phyloP scores from a whole-genome alignment of 2,329 filamentous ascomycete species.

The Colletotrichum horii region DNA sequence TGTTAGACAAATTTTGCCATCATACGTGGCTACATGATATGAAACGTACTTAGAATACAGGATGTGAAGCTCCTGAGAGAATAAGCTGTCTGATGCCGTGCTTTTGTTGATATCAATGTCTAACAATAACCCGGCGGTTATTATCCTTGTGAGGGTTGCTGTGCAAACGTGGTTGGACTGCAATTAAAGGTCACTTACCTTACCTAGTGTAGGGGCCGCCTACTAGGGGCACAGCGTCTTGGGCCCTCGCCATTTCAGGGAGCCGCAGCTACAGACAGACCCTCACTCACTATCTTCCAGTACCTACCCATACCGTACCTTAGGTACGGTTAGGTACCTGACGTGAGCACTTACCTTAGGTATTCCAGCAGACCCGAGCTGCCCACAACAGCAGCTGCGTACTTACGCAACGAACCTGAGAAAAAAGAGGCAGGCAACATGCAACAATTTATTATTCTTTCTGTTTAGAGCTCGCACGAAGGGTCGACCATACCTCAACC shows the following conservation, averaged over 20 bases:
- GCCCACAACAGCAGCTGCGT: background rate
- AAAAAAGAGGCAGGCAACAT: background rate
- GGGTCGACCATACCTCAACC: background rate
- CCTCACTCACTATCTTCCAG: background rate
- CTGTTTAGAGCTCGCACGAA: background rate
- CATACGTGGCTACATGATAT: constrained; percentile 15
- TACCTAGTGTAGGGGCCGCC: no score
- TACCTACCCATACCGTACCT: no score
- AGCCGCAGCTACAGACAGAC: background rate
- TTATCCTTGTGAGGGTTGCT: background rate
- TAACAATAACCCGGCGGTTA: background rate
- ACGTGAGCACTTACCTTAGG: background rate
- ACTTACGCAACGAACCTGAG: background rate
- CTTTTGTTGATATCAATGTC: background rate
- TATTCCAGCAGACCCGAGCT: background rate
- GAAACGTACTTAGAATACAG: constrained; percentile 16
- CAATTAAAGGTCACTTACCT: background rate
- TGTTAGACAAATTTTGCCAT: constrained; percentile 11
- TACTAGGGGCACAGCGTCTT: background rate
- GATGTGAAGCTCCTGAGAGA: background rate
- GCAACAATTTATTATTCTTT: background rate
- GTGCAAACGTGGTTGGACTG: background rate
- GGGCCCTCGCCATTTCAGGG: background rate
- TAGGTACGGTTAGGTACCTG: background rate
- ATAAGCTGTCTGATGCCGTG: background rate